These are phyloP conservation scores for Vitis hybrid DNA, from an alignment of 177 flowering plant genomes.

Conservation along the genomic window DNA sequence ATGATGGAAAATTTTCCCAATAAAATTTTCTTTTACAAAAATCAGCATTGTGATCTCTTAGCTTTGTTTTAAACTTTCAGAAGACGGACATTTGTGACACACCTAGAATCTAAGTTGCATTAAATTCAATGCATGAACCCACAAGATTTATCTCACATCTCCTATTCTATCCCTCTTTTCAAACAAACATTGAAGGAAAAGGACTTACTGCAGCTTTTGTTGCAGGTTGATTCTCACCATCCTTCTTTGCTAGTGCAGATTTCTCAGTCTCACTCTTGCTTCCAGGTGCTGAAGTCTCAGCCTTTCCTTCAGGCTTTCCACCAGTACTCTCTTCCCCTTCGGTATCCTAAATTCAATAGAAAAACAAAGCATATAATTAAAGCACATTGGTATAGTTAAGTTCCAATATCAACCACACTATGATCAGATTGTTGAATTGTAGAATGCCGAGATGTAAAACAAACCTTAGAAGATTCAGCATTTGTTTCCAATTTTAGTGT, in stretches of 20 bases:
- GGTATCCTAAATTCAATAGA: constrained; percentile 19
- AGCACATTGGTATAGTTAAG: background rate
- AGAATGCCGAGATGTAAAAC: background rate
- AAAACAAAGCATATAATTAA: background rate
- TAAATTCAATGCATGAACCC: background rate
- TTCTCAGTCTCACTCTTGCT: constrained; percentile 34
- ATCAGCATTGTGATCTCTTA: background rate
- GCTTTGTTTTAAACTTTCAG: background rate
- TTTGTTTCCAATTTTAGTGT: constrained; percentile 40
- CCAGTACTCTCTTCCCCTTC: constrained; percentile 27
- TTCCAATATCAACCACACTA: background rate
- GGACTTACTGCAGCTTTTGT: constrained; percentile 33
- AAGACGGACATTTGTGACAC: background rate
- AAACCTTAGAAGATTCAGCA: constrained; percentile 36
- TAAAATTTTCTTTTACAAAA: background rate
- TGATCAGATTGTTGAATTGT: background rate
- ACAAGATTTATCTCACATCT: background rate
- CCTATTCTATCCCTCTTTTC: too few species aligned
- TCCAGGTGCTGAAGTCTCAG: constrained; percentile 29
- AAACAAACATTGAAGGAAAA: background rate
- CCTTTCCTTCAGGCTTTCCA: constrained; percentile 31
- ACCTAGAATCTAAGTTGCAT: background rate
- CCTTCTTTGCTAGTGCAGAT: constrained; percentile 35
- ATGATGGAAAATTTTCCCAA: background rate
- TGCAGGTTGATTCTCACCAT: constrained; percentile 31